Evolutionary conservation across 2,329 filamentous ascomycete genomes (phyloP), one percentile per base, ranked within the genome.

Genomic region (Pyrenophora graminea): DNA sequence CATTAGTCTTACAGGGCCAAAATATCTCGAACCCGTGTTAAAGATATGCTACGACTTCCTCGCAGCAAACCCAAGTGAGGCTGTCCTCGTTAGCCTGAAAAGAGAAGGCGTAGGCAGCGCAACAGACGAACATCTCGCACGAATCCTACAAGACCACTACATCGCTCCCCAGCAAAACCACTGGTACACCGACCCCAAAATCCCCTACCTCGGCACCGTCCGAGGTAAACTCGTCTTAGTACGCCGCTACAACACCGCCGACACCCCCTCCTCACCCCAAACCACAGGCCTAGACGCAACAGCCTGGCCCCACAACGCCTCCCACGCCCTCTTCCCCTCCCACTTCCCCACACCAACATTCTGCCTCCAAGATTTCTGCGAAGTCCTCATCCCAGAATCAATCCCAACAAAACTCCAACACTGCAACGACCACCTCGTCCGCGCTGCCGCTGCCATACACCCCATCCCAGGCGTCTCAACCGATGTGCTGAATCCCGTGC

Each of bases 291-390:
- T 87, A 37, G 79, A 87, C 63, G 85, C 80, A 46, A 77, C 80
- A 30, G 75, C 75, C 15, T 97, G 93, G 93, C 90, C 89, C 0
- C 89, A 97, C 75, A 97, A 97, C 75, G 90, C 89, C 56, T 85
- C 88, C 27, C 85, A 95, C 67, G 87, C 89, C 48, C 79, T 79
- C 30, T 86, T 85, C 63, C 91, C 90, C 3, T 79, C 86, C 57
- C 7, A n/a, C 2, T 8, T 43, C 3, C 17, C 48, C 17, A 33
- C 32, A 7, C 27, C 52, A 2, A 42, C 40, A 2, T 85, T 97
- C 52, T 86, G 89, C 59, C 86, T 97, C 36, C 94, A 97, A 76
- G 94, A 97, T 77, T 97, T 93, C 74, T 97, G 95, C 79, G 91
- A 95, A 68, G 85, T 99, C 30, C 77, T 87, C 39, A 85, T 91